Evolutionary conservation across 106 monocot genomes (phyloP), one percentile per base, ranked within the genome.

Genomic region (Apostasia ramifera): DNA sequence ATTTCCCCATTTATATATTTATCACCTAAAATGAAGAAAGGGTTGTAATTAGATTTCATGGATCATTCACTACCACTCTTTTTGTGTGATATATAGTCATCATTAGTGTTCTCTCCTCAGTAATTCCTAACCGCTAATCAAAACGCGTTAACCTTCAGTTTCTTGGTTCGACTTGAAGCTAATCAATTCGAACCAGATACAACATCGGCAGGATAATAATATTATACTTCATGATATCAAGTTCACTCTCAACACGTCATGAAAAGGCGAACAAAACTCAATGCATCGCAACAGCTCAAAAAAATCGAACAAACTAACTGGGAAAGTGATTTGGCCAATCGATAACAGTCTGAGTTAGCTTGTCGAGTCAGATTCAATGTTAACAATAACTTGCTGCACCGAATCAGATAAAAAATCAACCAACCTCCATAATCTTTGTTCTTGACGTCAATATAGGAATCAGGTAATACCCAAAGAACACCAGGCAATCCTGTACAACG

Each of bases 1-100:
- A 98, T 98, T 77, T 98, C 97, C 1, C 97, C 97, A 66, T 98
- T 98, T 63, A 98, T 87, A 67, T 98, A 98, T 72, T 98, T 98
- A 73, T 98, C 97, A 67, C 97, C 97, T 94, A 61, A 74, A 69
- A 10, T 54, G 63, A 45, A 50, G 44, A 73, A 45, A 69, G 10
- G 39, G 67, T 43, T 47, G 48, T 47, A 15, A 50, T 5, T 8
- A 50, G 6, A 8, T 50, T 50, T 50, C 4, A 8, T 50, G 50
- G 50, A 26, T 26, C 50, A 4, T 50, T 50, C 4, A 50, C 0
- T 5, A 50, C 8, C 50, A 50, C 8, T 50, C 8, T 50, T 50
- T 26, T 26, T 26, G 26, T 26, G 26, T 26, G 26, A 8, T 8
- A 50, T 0, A 8, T 50, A 50, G 8, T 50, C 50, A 50, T 4